Conservation (phyloP, 2,329 filamentous ascomycete genomes). For the Biscogniauxia sp. region DNA sequence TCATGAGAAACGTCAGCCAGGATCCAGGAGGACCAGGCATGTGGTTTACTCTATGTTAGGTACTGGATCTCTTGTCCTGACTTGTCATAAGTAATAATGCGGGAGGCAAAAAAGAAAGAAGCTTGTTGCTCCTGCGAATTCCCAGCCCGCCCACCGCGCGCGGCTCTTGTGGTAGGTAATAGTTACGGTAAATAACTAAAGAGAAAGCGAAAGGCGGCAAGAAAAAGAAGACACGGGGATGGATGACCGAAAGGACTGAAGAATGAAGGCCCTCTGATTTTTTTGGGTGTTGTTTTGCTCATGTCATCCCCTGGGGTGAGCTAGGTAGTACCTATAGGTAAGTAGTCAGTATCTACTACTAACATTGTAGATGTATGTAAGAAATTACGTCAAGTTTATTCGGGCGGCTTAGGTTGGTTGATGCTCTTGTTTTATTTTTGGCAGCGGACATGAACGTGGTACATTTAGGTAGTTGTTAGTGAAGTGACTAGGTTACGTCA, state of each 20-base stretch:
- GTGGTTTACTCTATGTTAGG: too few relatives aligned
- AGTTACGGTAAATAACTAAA: too few relatives aligned
- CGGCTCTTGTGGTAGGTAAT: too few relatives aligned
- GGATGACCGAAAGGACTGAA: neutral
- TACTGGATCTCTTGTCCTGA: neutral
- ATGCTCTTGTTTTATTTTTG: neutral
- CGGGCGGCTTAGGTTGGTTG: too few relatives aligned
- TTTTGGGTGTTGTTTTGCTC: neutral
- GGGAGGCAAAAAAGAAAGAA: neutral
- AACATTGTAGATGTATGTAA: neutral
- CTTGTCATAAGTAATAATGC: neutral
- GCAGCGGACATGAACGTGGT: neutral
- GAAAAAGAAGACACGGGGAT: too few relatives aligned
- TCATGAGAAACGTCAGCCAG: neutral
- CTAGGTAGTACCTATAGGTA: too few relatives aligned
- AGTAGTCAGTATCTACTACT: neutral
- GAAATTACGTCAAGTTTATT: neutral
- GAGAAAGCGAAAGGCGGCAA: too few relatives aligned
- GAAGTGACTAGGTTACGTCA: neutral
- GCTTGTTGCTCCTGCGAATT: neutral
- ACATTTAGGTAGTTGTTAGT: neutral
- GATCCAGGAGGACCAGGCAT: neutral
- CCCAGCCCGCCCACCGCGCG: too few relatives aligned
- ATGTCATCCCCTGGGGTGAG: neutral
- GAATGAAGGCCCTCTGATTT: neutral